Conservation (phyloP, 192 early-diverging fungal genomes). For the Backusella westeae region DNA sequence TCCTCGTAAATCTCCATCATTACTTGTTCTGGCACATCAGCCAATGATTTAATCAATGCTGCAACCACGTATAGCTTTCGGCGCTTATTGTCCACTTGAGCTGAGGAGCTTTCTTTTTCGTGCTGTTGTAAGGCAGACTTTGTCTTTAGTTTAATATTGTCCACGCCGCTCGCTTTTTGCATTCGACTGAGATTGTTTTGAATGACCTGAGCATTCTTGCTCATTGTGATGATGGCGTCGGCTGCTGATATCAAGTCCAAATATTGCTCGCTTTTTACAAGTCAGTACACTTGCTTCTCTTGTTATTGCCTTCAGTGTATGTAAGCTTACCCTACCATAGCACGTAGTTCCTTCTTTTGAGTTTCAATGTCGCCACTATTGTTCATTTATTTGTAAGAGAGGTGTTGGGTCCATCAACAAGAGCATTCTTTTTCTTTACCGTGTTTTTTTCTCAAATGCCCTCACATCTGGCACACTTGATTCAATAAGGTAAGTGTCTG, state of each 20-base stretch:
- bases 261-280: constrained; percentile 68
- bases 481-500: constrained; percentile 42
- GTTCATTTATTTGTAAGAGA: background rate
- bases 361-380: constrained; percentile 70
- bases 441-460: constrained; percentile 42
- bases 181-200: constrained; percentile 56
- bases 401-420: background rate
- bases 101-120: background rate
- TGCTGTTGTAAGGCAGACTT: constrained; percentile 15
- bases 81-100: constrained; percentile 33
- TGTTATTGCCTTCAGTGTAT: background rate
- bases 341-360: constrained; percentile 76
- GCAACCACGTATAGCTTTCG: constrained; percentile 67
- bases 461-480: constrained; percentile 47
- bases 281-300: background rate
- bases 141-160: constrained; percentile 35
- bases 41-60: constrained; percentile 79
- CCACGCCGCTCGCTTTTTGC: constrained; percentile 53
- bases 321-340: constrained; percentile 79
- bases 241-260: constrained; percentile 84
- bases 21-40: constrained; percentile 88
- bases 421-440: constrained; percentile 30
- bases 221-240: constrained; percentile 77
- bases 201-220: constrained; percentile 49
- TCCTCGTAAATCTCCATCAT: background rate